Evolutionary conservation across 1,284 basidiomycete species (phyloP).

Genomic region (Ceratobasidium papillatum): DNA sequence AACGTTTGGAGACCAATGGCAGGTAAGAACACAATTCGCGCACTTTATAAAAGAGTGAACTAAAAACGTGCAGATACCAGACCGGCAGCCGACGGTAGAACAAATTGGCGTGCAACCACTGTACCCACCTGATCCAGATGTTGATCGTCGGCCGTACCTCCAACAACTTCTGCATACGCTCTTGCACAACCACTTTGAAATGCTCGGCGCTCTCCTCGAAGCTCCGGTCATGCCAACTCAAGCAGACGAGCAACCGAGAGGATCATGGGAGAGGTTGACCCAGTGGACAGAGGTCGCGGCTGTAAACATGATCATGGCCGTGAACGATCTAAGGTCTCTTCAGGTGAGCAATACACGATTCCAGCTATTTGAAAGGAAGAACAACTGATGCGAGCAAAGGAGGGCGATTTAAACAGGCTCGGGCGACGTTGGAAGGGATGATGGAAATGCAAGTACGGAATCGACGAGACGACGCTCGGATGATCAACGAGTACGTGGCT

Average conservation of each 20-base stretch:
- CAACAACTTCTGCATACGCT: constrained; percentile 48
- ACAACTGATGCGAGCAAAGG: constrained; percentile 10
- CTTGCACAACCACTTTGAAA: constrained; percentile 48
- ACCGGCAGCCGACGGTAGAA: constrained; percentile 47
- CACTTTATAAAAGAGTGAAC: background rate
- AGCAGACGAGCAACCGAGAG: constrained; percentile 30
- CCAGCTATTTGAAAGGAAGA: background rate
- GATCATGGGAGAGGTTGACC: constrained; percentile 42
- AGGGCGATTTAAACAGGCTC: constrained; percentile 32
- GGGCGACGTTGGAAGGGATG: constrained; percentile 49
- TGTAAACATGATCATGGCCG: constrained; percentile 50
- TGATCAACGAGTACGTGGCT: constrained; percentile 43
- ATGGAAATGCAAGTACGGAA: constrained; percentile 49
- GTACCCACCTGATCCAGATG: constrained; percentile 33
- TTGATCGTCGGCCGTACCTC: constrained; percentile 44
- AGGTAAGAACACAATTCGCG: constrained; percentile 41
- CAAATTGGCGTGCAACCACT: constrained; percentile 48
- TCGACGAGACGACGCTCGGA: constrained; percentile 42
- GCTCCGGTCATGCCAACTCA: constrained; percentile 46
- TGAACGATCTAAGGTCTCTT: constrained; percentile 51
- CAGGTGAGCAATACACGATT: constrained; percentile 46
- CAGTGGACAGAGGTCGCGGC: constrained; percentile 48
- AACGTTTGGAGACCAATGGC: constrained; percentile 50
- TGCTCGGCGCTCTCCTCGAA: constrained; percentile 48
- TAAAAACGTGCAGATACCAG: constrained; percentile 43